A percentile compares a stretch with the other conserved stretches of the same genome.
phyloP scores from a whole-genome alignment of 768 basidiomycete species.

The Gelatoporia subvermispora region DNA sequence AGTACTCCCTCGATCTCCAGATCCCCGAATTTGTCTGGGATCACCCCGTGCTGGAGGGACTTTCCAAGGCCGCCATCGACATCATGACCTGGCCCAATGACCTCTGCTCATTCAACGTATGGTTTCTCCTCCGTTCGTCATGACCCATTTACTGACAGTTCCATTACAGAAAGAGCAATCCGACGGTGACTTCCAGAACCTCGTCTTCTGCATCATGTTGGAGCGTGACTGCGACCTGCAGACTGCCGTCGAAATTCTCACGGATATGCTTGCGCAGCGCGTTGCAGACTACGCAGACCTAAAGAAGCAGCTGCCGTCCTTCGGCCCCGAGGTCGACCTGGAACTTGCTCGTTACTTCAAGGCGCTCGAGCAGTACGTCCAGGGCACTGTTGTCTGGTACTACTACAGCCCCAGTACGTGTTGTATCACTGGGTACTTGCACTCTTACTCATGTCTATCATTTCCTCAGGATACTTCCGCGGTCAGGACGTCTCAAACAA shows the following conservation, averaged over 20 bases:
- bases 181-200: constrained; percentile 36
- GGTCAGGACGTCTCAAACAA: constrained; percentile 10
- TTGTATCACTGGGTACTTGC: background rate
- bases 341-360: constrained; percentile 29
- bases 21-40: constrained; percentile 33
- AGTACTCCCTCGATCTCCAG: constrained; percentile 33
- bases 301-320: constrained; percentile 31
- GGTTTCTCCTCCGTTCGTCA: constrained; percentile 1
- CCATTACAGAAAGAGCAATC: constrained; percentile 33
- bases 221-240: constrained; percentile 30
- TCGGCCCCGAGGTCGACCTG: constrained; percentile 29
- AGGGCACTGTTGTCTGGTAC: constrained; percentile 36
- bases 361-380: constrained; percentile 34
- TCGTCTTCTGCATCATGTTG: constrained; percentile 36
- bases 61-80: constrained; percentile 37
- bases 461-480: constrained; percentile 10
- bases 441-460: background rate
- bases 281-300: constrained; percentile 28
- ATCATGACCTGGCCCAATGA: constrained; percentile 38
- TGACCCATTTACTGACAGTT: background rate
- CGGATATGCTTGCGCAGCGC: constrained; percentile 31
- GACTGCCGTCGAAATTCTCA: constrained; percentile 31
- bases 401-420: constrained; percentile 34
- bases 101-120: constrained; percentile 11
- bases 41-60: constrained; percentile 27